phyloP scores from a whole-genome alignment of 2,329 filamentous ascomycete genomes.

The Immersiporthe knoxdaviesiana region DNA sequence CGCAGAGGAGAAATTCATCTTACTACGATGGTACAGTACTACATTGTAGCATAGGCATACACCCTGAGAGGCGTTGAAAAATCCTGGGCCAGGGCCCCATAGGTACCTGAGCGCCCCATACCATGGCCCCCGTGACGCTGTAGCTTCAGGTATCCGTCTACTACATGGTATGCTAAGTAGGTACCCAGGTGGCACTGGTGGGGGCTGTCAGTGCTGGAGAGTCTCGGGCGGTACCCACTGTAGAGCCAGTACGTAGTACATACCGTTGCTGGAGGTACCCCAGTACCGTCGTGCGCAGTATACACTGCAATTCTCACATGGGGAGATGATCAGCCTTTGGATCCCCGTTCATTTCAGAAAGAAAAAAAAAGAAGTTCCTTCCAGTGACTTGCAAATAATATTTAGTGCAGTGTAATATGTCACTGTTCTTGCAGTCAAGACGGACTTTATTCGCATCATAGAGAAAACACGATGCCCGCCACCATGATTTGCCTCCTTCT shows the following conservation, averaged over 20 bases:
- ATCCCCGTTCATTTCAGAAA: neutral
- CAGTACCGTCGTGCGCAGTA: neutral
- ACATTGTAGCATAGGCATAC: neutral
- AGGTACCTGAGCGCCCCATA: neutral
- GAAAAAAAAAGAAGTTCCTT: no score
- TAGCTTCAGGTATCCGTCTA: neutral
- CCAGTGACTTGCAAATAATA: neutral
- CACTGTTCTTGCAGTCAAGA: no score
- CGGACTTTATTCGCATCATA: neutral
- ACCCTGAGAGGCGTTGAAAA: neutral
- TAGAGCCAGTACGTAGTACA: neutral
- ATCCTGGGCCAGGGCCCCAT: neutral
- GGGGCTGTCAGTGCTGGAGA: neutral
- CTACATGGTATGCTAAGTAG: no score
- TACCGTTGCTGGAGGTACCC: neutral
- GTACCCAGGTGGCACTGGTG: neutral
- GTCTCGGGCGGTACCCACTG: neutral
- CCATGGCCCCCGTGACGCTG: neutral
- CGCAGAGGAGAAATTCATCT: neutral
- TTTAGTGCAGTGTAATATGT: neutral
- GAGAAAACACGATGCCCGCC: neutral
- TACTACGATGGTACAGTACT: neutral
- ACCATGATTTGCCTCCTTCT: neutral
- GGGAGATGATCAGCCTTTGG: neutral
- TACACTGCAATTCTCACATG: neutral